Base-by-base conservation (phyloP, 805 yeast species). In the Isabelozyma rhagii region DNA sequence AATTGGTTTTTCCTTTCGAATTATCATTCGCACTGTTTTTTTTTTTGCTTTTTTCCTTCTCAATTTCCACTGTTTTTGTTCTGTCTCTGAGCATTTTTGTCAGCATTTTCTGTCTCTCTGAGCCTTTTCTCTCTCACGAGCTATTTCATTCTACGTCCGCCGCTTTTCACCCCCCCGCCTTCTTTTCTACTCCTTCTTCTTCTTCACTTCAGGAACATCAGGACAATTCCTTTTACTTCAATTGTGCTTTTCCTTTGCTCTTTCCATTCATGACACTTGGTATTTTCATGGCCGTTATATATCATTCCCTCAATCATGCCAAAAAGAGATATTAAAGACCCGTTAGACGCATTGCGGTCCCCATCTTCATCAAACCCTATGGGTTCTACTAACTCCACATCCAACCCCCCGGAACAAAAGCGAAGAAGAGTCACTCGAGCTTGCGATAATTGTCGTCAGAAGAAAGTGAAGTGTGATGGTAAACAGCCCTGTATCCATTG, bases 391-490 rank as follows among this genome's bases (percentile, higher is more conserved):
- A 39, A 39, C 7, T 15, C 44, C 14, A 14, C 44, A 8, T 39
- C 40, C 75, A 69, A 47, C 17, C 48, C 48, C 7, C 17, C 50
- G 4, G 69, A 64, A 39, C 59, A 57, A 27, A 84, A 84, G 59
- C 71, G 89, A 31, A 72, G 82, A 56, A 68, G 92, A 49, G 92
- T 85, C 39, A 80, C 87, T 1, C 69, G 89, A 48, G 94, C 94
- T 3, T 87, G 94, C 60, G 87, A 83, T 57, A 83, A 80, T 54
- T 87, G 94, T 63, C 76, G 93, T 17, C 80, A 78, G 66, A 86
- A 85, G 67, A 87, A 87, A 61, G 89, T 86, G 54, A 84, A 85
- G 61, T 87, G 96, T 66, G 91, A 86, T 62, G 94, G 93, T 4
- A 78, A 79, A 57, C 85, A 80, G 57, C 94, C 93, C 0, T 87